These are phyloP conservation scores for Escovopsis sp. DNA, from an alignment of 2,329 filamentous ascomycete species.

Conservation along the genomic window DNA sequence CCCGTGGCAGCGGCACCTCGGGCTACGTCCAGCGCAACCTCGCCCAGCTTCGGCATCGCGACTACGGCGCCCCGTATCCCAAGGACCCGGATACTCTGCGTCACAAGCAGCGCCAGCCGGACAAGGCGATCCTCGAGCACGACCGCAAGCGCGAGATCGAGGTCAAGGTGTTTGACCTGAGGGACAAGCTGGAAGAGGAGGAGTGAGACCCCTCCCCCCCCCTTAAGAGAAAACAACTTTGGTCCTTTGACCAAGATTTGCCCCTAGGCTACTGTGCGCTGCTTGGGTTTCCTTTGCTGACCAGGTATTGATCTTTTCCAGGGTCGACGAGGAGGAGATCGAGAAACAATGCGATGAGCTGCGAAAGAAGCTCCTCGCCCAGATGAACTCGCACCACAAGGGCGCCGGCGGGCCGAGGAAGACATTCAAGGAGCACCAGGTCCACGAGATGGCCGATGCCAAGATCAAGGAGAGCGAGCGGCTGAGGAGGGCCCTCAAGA, in stretches of 20 bases:
- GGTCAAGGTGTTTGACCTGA: constrained; percentile 80
- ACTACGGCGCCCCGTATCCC: constrained; percentile 63
- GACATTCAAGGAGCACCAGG: constrained; percentile 77
- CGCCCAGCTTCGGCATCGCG: constrained; percentile 73
- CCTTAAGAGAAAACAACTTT: too few species aligned
- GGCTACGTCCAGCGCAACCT: constrained; percentile 96
- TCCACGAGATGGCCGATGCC: constrained; percentile 89
- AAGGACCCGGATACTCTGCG: constrained; percentile 53
- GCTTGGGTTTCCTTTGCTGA: constrained; percentile 4
- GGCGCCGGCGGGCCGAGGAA: constrained; percentile 22
- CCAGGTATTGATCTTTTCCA: constrained; percentile 24
- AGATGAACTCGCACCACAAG: constrained; percentile 21
- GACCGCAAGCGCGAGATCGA: constrained; percentile 84
- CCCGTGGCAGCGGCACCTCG: constrained; percentile 87
- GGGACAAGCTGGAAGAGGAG: constrained; percentile 85
- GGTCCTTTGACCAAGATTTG: too few species aligned
- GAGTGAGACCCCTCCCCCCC: too few species aligned
- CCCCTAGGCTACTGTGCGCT: too few species aligned
- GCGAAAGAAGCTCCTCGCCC: constrained; percentile 25
- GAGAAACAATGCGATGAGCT: constrained; percentile 42
- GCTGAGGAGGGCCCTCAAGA: constrained; percentile 72
- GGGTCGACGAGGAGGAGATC: constrained; percentile 79
- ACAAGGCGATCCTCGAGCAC: constrained; percentile 86
- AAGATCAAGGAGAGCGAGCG: constrained; percentile 94
- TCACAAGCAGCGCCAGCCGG: constrained; percentile 70